Percentiles rank a stretch among this genome's conserved stretches.
phyloP scores from a whole-genome alignment of 176 grass and related monocot species.

The Hordeum marinum region DNA sequence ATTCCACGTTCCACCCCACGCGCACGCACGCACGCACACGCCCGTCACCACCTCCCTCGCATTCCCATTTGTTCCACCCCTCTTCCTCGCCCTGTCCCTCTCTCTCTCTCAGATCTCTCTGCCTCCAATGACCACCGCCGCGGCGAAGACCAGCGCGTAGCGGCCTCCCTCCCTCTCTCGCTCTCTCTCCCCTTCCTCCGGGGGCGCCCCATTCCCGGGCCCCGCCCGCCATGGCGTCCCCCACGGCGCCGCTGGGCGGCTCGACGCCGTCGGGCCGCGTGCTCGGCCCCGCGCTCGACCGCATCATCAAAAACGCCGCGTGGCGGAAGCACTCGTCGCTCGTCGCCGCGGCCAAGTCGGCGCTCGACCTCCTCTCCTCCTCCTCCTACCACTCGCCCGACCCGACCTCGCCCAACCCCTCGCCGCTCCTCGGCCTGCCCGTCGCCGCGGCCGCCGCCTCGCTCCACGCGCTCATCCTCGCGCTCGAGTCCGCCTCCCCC shows the following conservation, averaged over 20 bases:
- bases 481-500: conserved; percentile 57
- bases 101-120: conserved; percentile 37
- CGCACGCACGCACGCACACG: conserved; percentile 11
- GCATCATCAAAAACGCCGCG: conserved; percentile 89
- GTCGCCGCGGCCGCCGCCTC: conserved; percentile 18
- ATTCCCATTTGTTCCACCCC: conserved; percentile 32
- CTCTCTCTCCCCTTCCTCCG: too few species aligned
- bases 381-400: conserved; percentile 28
- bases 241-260: conserved; percentile 48
- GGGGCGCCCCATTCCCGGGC: too few species aligned
- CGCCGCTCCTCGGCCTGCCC: conserved; percentile 51
- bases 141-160: conserved; percentile 23
- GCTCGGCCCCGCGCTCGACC: conserved; percentile 80
- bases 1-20: conserved; percentile 20
- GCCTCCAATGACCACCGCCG: conserved; percentile 26
- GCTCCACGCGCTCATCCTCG: conserved; percentile 50
- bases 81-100: not conserved
- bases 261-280: conserved; percentile 64
- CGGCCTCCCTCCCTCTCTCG: not conserved
- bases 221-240: conserved; percentile 20
- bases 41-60: conserved; percentile 23
- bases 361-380: conserved; percentile 67
- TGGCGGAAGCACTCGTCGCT: conserved; percentile 85
- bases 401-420: conserved; percentile 36
- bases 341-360: conserved; percentile 65